Percentiles rank a stretch among this genome's conserved stretches.
Conservation (phyloP, 164 flowering plant species). For the Pachysandra terminalis region DNA sequence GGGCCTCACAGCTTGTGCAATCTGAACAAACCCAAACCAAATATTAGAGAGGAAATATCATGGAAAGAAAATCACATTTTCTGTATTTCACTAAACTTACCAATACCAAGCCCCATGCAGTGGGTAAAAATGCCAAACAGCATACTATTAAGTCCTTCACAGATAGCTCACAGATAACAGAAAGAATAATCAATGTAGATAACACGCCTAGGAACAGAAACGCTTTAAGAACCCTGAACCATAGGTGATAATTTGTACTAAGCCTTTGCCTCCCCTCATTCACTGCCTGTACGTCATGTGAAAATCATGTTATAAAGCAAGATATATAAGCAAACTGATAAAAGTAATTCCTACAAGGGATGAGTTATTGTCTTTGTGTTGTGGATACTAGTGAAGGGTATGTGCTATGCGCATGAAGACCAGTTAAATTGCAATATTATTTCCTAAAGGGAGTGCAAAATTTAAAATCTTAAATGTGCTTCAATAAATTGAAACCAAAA, state of each 20-base stretch:
- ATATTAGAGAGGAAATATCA: background rate
- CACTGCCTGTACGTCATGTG: conserved; percentile 53
- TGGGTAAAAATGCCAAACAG: conserved; percentile 84
- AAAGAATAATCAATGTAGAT: conserved; percentile 47
- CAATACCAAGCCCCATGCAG: conserved; percentile 91
- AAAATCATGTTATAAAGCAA: background rate
- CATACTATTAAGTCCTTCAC: conserved; percentile 65
- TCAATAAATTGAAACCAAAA: no score
- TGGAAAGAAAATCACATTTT: background rate
- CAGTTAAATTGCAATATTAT: background rate
- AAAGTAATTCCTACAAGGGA: no score
- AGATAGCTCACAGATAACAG: conserved; percentile 58
- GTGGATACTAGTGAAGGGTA: background rate
- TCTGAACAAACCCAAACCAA: conserved; percentile 32
- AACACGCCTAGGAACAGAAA: conserved; percentile 61
- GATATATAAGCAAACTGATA: background rate
- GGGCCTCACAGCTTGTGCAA: conserved; percentile 82
- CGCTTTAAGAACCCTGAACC: conserved; percentile 72
- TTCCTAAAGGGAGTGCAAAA: no score
- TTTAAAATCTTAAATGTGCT: no score
- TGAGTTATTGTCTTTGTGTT: background rate
- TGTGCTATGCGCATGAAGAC: no score
- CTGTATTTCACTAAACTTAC: conserved; percentile 35
- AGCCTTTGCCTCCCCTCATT: conserved; percentile 57
- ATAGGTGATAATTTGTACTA: conserved; percentile 58